Percentiles rank a stretch among this genome's conserved stretches.
Conservation (phyloP, 208 protist species). For the Trypanosoma vivax region DNA sequence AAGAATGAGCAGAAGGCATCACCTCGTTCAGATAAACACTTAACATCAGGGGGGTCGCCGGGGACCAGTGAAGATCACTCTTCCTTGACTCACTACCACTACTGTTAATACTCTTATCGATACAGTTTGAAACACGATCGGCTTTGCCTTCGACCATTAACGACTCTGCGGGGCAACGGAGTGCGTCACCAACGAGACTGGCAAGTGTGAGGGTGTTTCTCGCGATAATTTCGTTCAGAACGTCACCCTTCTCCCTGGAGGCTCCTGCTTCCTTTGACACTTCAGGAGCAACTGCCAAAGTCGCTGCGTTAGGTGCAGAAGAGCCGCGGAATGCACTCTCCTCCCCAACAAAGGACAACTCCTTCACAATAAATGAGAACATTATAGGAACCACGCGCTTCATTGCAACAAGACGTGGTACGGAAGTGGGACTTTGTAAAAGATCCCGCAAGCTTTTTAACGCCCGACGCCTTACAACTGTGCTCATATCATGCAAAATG, state of each 20-base stretch:
- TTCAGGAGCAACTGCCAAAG: neutral
- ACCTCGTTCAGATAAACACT: slow-evolving; percentile 32
- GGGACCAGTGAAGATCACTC: neutral
- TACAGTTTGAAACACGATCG: no score
- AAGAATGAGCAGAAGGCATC: slow-evolving; percentile 30
- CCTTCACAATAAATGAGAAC: slow-evolving; percentile 43
- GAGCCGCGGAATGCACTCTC: neutral
- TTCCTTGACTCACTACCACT: neutral
- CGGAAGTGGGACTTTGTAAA: slow-evolving; percentile 33
- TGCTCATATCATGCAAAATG: slow-evolving; percentile 41
- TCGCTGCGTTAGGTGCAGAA: neutral
- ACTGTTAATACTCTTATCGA: neutral
- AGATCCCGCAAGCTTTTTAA: slow-evolving; percentile 44
- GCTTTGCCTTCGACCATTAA: no score
- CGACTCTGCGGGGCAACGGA: slow-evolving; percentile 19
- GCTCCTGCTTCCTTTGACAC: no score
- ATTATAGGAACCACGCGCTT: slow-evolving; percentile 37
- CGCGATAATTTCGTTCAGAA: slow-evolving; percentile 5
- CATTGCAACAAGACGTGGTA: slow-evolving; percentile 25
- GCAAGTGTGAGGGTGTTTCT: slow-evolving; percentile 34
- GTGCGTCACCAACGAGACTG: slow-evolving; percentile 29
- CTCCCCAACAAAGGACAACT: slow-evolving; percentile 10
- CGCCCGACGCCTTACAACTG: slow-evolving; percentile 33
- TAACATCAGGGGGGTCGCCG: neutral
- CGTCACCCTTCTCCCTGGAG: neutral